A percentile compares a stretch with the other conserved stretches of the same genome.
Evolutionary conservation across 352 stramenopile genomes (phyloP).

Genomic region (Globisporangium okanoganense): DNA sequence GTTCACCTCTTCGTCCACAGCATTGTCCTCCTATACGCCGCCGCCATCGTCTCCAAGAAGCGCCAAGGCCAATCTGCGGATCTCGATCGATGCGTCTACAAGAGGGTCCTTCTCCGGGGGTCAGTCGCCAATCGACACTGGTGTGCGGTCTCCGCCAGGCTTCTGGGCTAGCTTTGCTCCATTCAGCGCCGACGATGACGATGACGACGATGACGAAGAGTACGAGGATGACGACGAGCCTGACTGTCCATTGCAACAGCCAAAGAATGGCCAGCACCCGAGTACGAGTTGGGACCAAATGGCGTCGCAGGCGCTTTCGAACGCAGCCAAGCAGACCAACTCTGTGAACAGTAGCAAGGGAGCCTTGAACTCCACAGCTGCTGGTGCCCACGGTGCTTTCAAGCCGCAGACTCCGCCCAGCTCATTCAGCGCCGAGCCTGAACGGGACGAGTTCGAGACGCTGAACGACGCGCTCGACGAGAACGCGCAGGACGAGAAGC

Average conservation of each 20-base stretch:
- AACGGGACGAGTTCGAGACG: constrained; percentile 76
- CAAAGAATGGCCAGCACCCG: not conserved
- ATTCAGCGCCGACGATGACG: constrained; percentile 54
- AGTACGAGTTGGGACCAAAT: constrained; percentile 49
- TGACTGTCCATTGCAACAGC: constrained; percentile 1
- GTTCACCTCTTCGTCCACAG: not conserved
- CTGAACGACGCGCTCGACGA: constrained; percentile 62
- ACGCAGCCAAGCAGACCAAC: constrained; percentile 28
- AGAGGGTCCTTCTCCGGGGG: constrained; percentile 16
- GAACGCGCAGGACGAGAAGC: constrained; percentile 62
- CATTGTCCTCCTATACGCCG: not conserved
- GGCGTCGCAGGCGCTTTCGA: constrained; percentile 44
- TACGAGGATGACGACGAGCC: constrained; percentile 13
- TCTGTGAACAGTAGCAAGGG: not conserved
- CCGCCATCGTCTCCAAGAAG: constrained; percentile 8
- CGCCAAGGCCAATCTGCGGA: constrained; percentile 28
- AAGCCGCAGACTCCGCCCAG: constrained; percentile 10
- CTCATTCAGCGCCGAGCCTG: constrained; percentile 33
- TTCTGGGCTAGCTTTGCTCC: constrained; percentile 78
- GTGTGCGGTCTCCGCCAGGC: constrained; percentile 56
- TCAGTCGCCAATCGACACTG: constrained; percentile 34
- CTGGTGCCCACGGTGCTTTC: not conserved
- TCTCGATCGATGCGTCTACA: constrained; percentile 51
- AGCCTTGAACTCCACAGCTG: not conserved
- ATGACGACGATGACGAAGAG: constrained; percentile 40